Evolutionary conservation across 805 yeast genomes (phyloP).

Genomic region (Hanseniaspora mollemarum): DNA sequence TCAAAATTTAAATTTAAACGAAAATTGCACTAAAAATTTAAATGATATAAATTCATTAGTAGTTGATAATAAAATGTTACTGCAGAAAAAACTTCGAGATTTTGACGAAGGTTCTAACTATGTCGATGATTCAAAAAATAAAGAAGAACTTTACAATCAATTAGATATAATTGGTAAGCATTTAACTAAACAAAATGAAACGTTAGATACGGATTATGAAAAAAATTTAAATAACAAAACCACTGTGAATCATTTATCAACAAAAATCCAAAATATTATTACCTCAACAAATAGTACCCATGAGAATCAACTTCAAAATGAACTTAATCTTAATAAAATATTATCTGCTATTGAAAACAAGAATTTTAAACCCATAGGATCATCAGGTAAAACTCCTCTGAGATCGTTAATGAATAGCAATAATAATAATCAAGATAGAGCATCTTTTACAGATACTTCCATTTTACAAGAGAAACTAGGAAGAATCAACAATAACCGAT

Average conservation of each 20-base stretch:
- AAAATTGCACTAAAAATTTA: slow-evolving; percentile 20
- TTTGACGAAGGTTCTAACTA: neutral
- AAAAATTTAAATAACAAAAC: slow-evolving; percentile 2
- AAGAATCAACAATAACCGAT: neutral
- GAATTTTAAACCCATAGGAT: slow-evolving; percentile 19
- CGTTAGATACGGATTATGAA: neutral
- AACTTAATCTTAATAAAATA: slow-evolving; percentile 13
- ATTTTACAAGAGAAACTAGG: slow-evolving; percentile 3
- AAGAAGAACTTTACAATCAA: neutral
- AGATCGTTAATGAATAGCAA: slow-evolving; percentile 3
- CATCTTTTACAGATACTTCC: neutral
- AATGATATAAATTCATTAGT: slow-evolving; percentile 19
- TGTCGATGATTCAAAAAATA: slow-evolving; percentile 1
- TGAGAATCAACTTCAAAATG: slow-evolving; percentile 8
- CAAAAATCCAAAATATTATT: slow-evolving; percentile 10
- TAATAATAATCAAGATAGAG: neutral
- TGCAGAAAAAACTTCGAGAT: neutral
- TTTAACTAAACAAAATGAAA: slow-evolving; percentile 1
- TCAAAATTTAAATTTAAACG: slow-evolving; percentile 22
- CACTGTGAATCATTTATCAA: slow-evolving; percentile 9
- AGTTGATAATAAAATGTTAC: neutral
- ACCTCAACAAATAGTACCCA: neutral
- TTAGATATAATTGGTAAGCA: slow-evolving; percentile 2
- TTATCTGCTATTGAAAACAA: slow-evolving; percentile 18
- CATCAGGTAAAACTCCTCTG: slow-evolving; percentile 21